Percentiles rank a stretch among this genome's conserved stretches.
These are phyloP conservation scores for Fusarium pseudocircinatum DNA, from an alignment of 2,329 filamentous ascomycete genomes.

Conservation along the genomic window DNA sequence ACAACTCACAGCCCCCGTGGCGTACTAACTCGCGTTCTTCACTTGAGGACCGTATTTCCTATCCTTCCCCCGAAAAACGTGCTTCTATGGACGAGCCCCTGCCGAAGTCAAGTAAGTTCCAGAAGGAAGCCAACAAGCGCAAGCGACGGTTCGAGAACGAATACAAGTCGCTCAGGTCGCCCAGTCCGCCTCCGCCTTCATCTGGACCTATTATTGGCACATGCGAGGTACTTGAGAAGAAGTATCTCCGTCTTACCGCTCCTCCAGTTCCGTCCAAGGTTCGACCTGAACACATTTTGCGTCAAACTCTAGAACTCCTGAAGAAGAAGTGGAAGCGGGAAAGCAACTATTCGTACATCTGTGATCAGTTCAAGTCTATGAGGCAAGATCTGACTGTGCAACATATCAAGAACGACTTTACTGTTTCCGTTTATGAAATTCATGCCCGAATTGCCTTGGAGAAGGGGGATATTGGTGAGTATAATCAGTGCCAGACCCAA, in stretches of 20 bases:
- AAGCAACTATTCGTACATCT: conserved; percentile 96
- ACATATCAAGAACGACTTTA: conserved; percentile 96
- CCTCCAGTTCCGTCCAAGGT: conserved; percentile 90
- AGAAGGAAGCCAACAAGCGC: conserved; percentile 89
- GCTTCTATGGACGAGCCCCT: conserved; percentile 57
- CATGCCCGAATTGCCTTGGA: conserved; percentile 97
- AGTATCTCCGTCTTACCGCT: conserved; percentile 91
- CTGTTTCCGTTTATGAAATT: conserved; percentile 95
- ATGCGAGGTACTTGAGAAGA: conserved; percentile 87
- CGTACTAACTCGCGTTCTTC: conserved; percentile 69
- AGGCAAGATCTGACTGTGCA: conserved; percentile 98
- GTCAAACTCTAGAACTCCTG: conserved; percentile 85
- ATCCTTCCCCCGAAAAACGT: conserved; percentile 58
- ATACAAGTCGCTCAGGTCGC: conserved; percentile 66
- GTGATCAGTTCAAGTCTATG: conserved; percentile 98
- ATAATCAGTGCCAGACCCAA: conserved; percentile 99
- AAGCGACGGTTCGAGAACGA: conserved; percentile 84
- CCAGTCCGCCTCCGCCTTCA: conserved; percentile 65
- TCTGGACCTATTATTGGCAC: conserved; percentile 84
- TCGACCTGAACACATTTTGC: conserved; percentile 81
- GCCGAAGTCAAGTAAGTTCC: conserved; percentile 82
- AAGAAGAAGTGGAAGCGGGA: conserved; percentile 96
- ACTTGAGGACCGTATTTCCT: conserved; percentile 81
- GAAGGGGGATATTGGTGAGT: conserved; percentile 99
- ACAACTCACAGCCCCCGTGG: conserved; percentile 73